phyloP scores from a whole-genome alignment of 257 asterid species.

The Catharanthus roseus region DNA sequence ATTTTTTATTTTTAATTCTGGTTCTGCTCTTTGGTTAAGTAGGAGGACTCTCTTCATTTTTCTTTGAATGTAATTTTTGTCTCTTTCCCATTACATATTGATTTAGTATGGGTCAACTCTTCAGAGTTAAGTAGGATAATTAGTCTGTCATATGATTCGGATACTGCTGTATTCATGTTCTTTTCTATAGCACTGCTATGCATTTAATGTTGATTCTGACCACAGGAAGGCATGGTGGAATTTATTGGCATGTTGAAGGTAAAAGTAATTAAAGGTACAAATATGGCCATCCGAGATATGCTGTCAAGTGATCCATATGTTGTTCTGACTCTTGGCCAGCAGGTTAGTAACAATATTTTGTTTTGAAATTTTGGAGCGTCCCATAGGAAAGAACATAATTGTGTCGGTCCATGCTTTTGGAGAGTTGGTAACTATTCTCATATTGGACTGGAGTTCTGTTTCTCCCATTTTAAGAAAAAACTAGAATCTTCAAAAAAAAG shows the following conservation, averaged over 20 bases:
- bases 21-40: too few relatives aligned
- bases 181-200: constrained; percentile 9
- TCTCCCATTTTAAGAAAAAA: too few relatives aligned
- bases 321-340: constrained; percentile 75
- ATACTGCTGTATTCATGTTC: neutral
- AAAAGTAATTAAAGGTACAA: constrained; percentile 70
- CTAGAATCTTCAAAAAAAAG: too few relatives aligned
- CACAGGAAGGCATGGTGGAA: constrained; percentile 91
- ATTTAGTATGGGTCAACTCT: neutral
- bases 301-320: constrained; percentile 95
- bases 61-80: neutral
- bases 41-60: neutral
- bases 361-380: neutral
- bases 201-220: constrained; percentile 20
- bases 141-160: neutral
- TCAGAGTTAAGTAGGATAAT: neutral
- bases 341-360: constrained; percentile 39
- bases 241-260: constrained; percentile 83
- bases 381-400: neutral
- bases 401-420: neutral
- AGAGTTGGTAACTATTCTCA: neutral
- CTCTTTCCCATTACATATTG: neutral
- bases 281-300: constrained; percentile 91
- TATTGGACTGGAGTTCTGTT: neutral
- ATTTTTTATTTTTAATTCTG: too few relatives aligned